Conservation (phyloP, 768 basidiomycete species). For the Lactarius hatsudake region DNA sequence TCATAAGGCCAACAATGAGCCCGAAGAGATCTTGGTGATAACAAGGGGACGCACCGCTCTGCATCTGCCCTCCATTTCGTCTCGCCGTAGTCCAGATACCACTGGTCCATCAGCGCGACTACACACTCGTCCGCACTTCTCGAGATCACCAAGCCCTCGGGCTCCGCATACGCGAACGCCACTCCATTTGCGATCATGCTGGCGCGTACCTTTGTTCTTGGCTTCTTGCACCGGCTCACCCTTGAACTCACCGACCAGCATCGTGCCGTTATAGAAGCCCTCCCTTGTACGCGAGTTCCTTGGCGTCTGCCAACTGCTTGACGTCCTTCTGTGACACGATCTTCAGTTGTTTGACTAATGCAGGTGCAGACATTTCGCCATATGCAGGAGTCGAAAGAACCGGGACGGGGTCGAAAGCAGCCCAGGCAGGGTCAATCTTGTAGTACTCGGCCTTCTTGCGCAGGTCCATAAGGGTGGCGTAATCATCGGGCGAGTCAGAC, state of each 20-base stretch:
- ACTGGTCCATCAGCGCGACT: conserved; percentile 97
- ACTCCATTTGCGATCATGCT: conserved; percentile 73
- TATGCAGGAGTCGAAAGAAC: conserved; percentile 89
- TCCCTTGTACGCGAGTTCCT: conserved; percentile 99
- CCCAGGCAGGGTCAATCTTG: conserved; percentile 90
- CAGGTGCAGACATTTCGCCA: conserved; percentile 85
- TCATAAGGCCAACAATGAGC: conserved; percentile 9
- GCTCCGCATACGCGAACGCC: conserved; percentile 93
- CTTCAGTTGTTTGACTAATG: conserved; percentile 83
- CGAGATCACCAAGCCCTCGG: conserved; percentile 85
- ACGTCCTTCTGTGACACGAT: conserved; percentile 93
- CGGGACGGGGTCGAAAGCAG: conserved; percentile 77
- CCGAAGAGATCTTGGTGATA: conserved; percentile 1
- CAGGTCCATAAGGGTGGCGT: conserved; percentile 81
- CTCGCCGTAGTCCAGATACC: conserved; percentile 99
- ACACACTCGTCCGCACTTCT: conserved; percentile 97
- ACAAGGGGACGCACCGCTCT: conserved; percentile 57
- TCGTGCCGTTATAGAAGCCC: conserved; percentile 92
- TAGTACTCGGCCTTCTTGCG: conserved; percentile 97
- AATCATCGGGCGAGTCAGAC: conserved; percentile 98
- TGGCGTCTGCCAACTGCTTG: conserved; percentile 92
- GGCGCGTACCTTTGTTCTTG: conserved; percentile 84
- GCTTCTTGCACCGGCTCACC: conserved; percentile 88
- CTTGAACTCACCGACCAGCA: conserved; percentile 89
- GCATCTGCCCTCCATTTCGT: conserved; percentile 81